Evolutionary conservation across 768 basidiomycete genomes (phyloP).

Genomic region (Symmetrospora coprosmae): DNA sequence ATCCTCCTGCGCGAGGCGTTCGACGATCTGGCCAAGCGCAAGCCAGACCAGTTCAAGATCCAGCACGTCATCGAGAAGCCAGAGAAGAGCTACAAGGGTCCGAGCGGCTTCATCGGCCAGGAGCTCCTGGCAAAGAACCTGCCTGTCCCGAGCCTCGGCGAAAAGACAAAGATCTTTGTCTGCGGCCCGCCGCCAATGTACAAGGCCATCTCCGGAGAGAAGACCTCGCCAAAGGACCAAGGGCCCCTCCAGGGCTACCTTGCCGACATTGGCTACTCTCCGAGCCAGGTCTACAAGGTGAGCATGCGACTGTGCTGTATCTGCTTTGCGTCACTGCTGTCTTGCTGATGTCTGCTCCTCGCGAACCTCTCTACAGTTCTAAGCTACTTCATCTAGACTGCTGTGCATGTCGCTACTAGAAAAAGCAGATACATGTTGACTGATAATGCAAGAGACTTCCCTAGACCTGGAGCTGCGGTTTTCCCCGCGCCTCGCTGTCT

Average conservation of each 20-base stretch:
- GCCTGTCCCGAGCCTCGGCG: conserved; percentile 47
- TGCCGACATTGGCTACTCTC: conserved; percentile 69
- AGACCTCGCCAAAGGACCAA: conserved; percentile 44
- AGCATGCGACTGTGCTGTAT: too few relatives aligned
- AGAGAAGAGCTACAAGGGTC: conserved; percentile 50
- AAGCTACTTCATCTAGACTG: too few relatives aligned
- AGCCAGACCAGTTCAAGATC: conserved; percentile 51
- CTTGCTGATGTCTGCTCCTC: too few relatives aligned
- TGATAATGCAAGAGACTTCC: too few relatives aligned
- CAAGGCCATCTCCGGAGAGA: conserved; percentile 72
- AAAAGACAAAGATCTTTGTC: conserved; percentile 76
- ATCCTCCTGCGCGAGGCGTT: conserved; percentile 72
- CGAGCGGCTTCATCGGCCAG: conserved; percentile 57
- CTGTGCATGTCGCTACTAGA: too few relatives aligned
- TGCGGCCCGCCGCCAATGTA: conserved; percentile 87
- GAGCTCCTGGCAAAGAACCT: conserved; percentile 57
- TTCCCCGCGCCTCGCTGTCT: too few relatives aligned
- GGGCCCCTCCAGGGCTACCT: conserved; percentile 39
- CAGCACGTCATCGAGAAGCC: conserved; percentile 78
- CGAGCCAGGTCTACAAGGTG: conserved; percentile 53
- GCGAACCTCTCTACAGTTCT: too few relatives aligned
- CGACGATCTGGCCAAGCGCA: conserved; percentile 43
- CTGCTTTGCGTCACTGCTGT: too few relatives aligned
- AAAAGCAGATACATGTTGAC: too few relatives aligned
- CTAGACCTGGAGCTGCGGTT: too few relatives aligned